Percentiles rank a stretch among this genome's conserved stretches.
These are phyloP conservation scores for Starmerella stellata DNA, from an alignment of 805 yeast species.

Conservation along the genomic window DNA sequence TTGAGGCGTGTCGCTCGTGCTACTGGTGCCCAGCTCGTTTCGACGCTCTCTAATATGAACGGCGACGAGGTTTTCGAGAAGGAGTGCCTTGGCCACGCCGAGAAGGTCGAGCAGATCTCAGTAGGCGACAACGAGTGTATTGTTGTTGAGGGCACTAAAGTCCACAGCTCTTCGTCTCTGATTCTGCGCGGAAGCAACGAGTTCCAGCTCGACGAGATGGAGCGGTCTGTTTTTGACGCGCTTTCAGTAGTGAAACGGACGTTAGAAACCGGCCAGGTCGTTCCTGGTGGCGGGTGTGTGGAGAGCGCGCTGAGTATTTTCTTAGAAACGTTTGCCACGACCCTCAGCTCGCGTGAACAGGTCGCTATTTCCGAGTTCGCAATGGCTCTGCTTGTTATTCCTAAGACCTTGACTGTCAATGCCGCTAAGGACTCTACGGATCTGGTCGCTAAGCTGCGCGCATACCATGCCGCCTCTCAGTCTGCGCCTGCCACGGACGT, in stretches of 20 bases:
- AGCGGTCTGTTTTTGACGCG: conserved; percentile 88
- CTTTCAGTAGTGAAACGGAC: conserved; percentile 89
- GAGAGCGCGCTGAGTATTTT: conserved; percentile 90
- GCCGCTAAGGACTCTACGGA: conserved; percentile 97
- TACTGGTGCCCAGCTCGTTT: conserved; percentile 83
- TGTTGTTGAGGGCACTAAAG: conserved; percentile 69
- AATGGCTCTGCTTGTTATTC: conserved; percentile 68
- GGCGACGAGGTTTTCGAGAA: conserved; percentile 87
- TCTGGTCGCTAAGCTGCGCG: conserved; percentile 81
- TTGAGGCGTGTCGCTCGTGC: conserved; percentile 92
- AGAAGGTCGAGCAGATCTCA: conserved; percentile 73
- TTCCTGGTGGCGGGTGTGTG: conserved; percentile 99
- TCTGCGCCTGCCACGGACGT: conserved; percentile 63
- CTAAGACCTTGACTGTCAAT: conserved; percentile 89
- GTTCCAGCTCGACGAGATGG: conserved; percentile 94
- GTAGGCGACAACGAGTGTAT: conserved; percentile 96
- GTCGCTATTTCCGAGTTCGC: conserved; percentile 97
- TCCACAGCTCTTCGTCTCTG: conserved; percentile 80
- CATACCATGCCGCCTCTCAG: conserved; percentile 92
- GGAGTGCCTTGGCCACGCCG: conserved; percentile 72
- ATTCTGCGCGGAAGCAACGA: conserved; percentile 88
- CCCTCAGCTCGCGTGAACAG: conserved; percentile 94
- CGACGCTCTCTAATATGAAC: conserved; percentile 79
- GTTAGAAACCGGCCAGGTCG: conserved; percentile 80
- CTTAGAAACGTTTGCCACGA: conserved; percentile 91